Base-by-base conservation (phyloP, 805 yeast genomes). In the Torulaspora microellipsoides region DNA sequence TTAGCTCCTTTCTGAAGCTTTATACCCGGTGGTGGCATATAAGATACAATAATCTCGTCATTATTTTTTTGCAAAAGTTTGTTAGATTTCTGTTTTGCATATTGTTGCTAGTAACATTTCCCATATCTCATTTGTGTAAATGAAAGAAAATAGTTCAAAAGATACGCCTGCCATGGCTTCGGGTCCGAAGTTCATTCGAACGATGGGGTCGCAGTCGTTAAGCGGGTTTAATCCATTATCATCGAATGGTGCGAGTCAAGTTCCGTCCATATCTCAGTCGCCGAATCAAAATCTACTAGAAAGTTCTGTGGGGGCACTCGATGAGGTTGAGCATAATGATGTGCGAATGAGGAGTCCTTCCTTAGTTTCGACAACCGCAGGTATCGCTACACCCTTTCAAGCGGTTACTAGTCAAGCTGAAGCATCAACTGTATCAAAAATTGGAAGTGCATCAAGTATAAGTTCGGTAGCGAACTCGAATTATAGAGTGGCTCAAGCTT, bases 401-500 rank as follows among this genome's bases (percentile, higher is more conserved):
- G 25, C 8, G 25, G 8, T 20, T 6, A 20, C 25, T 20, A 20
- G 7, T 6, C 25, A 20, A 20, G 20, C 31, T 15, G 34, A 32
- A 5, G 20, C 31, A 17, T 34, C 42, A 3, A 36, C 38, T 20
- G 38, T 33, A 10, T 30, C 39, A 4, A 40, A 43, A 8, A 36
- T 35, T 4, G 39, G 31, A 8, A 43, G 46, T 28, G 34, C 36
- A 11, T 32, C 46, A 6, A 43, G 46, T 15, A 42, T 43, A 15
- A 35, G 36, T 23, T 43, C 46, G 13, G 27, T 39, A 34, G 38
- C 38, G 12, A 36, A 37, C n/a, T 31, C 41, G 15, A 70, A 76
- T 0, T 82, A 79, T 45, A 67, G 96, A 44, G 85, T 85, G 2
- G 90, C 95, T 0, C 96, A 88, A 59, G 95, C 95, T 0, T 88